These are phyloP conservation scores for Leptographium galeiforme DNA, from an alignment of 2,329 filamentous ascomycete species.

Conservation along the genomic window DNA sequence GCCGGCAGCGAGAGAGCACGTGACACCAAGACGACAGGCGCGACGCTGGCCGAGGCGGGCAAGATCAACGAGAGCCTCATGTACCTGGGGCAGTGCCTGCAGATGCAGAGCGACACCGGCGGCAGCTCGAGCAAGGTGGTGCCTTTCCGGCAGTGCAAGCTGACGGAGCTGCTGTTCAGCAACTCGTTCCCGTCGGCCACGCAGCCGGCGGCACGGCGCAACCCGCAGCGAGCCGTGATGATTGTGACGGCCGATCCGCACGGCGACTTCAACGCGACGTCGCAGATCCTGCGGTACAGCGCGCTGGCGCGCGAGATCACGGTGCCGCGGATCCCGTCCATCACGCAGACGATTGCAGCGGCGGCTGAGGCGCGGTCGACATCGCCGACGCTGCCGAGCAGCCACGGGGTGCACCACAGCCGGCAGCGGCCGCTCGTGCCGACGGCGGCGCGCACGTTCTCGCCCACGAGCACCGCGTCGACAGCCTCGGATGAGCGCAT, in stretches of 20 bases:
- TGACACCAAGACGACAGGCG: slow-evolving; percentile 85
- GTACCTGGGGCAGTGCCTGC: slow-evolving; percentile 93
- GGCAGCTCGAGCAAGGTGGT: slow-evolving; percentile 65
- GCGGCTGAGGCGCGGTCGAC: slow-evolving; percentile 21
- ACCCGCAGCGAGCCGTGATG: slow-evolving; percentile 84
- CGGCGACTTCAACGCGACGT: slow-evolving; percentile 93
- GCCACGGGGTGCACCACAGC: neutral
- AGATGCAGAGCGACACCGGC: slow-evolving; percentile 77
- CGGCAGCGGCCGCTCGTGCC: slow-evolving; percentile 29
- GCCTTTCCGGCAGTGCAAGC: slow-evolving; percentile 71
- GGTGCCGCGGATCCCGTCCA: slow-evolving; percentile 74
- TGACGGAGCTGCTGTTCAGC: slow-evolving; percentile 76
- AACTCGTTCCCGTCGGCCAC: slow-evolving; percentile 63
- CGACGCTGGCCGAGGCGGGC: slow-evolving; percentile 84
- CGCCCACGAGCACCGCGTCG: slow-evolving; percentile 24
- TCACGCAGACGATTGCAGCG: slow-evolving; percentile 54
- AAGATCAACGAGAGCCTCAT: slow-evolving; percentile 98
- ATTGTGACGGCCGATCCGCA: slow-evolving; percentile 87
- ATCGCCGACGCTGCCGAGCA: slow-evolving; percentile 17
- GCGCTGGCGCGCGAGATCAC: slow-evolving; percentile 87
- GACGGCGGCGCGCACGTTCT: slow-evolving; percentile 22
- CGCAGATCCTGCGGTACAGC: slow-evolving; percentile 88
- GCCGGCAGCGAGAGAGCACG: slow-evolving; percentile 88
- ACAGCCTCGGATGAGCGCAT: slow-evolving; percentile 39
- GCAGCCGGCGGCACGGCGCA: slow-evolving; percentile 30